phyloP scores from a whole-genome alignment of 1,284 basidiomycete genomes.

The Pseudozyma flocculosa region DNA sequence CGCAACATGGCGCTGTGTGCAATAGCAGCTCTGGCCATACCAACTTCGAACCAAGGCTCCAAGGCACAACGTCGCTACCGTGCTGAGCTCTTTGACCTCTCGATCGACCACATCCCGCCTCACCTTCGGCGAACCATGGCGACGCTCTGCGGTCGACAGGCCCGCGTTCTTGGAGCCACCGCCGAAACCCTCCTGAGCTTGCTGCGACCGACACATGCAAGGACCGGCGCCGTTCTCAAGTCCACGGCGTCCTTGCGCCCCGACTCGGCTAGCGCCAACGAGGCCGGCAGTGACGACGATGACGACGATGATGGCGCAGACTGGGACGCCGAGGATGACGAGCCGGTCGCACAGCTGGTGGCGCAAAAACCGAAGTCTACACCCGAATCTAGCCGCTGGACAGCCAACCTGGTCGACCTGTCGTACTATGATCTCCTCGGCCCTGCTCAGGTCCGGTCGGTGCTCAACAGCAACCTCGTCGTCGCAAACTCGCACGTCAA shows the following conservation, averaged over 20 bases:
- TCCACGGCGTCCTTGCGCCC: too few species aligned
- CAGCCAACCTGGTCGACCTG: conserved; percentile 11
- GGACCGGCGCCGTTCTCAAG: too few species aligned
- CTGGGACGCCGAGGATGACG: not conserved
- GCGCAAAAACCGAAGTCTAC: too few species aligned
- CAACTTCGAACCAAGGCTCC: not conserved
- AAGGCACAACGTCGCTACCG: not conserved
- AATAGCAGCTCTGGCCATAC: not conserved
- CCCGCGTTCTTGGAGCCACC: not conserved
- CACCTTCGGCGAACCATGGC: conserved; percentile 20
- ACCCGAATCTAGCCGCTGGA: not conserved
- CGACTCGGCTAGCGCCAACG: not conserved
- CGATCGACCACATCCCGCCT: conserved; percentile 14
- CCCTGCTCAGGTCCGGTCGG: not conserved
- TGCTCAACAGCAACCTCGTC: not conserved
- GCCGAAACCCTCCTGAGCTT: not conserved
- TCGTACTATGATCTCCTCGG: conserved; percentile 6
- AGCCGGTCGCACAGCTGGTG: too few species aligned
- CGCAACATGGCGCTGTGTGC: conserved; percentile 24
- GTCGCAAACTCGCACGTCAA: not conserved
- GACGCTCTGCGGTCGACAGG: conserved; percentile 16
- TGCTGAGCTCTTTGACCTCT: not conserved
- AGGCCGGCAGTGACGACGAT: too few species aligned
- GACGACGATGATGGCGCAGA: too few species aligned
- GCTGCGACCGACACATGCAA: not conserved